Conservation (phyloP, 371 early-diverging fungal species). For the Mucor velutinosus region DNA sequence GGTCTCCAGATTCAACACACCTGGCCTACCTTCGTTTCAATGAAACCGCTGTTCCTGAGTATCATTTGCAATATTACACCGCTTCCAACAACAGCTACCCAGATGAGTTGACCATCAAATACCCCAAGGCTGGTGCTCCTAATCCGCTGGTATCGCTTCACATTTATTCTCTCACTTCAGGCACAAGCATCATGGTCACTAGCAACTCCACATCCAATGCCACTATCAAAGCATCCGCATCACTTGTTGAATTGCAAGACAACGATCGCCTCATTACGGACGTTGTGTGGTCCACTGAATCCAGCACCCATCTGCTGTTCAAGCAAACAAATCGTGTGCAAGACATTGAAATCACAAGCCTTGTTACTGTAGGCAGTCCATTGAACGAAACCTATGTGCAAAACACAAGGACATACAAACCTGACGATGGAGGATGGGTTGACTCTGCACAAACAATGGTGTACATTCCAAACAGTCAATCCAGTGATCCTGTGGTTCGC, state of each 20-base stretch:
- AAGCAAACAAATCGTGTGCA: constrained; percentile 88
- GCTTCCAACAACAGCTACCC: constrained; percentile 67
- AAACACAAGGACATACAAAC: constrained; percentile 58
- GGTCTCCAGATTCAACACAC: constrained; percentile 84
- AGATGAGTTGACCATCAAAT: constrained; percentile 71
- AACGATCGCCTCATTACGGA: constrained; percentile 77
- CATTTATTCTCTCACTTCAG: neutral
- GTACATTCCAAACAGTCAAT: constrained; percentile 33
- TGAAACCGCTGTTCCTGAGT: constrained; percentile 83
- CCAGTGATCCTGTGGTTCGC: constrained; percentile 24
- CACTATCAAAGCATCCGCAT: constrained; percentile 10
- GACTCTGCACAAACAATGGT: constrained; percentile 56
- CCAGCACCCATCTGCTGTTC: constrained; percentile 64
- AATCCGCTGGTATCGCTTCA: constrained; percentile 85
- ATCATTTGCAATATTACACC: constrained; percentile 70
- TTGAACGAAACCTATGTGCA: constrained; percentile 22
- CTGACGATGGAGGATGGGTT: constrained; percentile 72
- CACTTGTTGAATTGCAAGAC: constrained; percentile 50
- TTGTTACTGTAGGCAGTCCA: constrained; percentile 33
- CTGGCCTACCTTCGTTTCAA: constrained; percentile 87
- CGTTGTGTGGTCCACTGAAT: constrained; percentile 74
- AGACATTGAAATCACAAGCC: constrained; percentile 68
- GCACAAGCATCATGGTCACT: constrained; percentile 21
- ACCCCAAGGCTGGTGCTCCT: constrained; percentile 89
- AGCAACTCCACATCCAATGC: constrained; percentile 25